phyloP scores from a whole-genome alignment of 805 yeast genomes.

The Ogataea sp. region DNA sequence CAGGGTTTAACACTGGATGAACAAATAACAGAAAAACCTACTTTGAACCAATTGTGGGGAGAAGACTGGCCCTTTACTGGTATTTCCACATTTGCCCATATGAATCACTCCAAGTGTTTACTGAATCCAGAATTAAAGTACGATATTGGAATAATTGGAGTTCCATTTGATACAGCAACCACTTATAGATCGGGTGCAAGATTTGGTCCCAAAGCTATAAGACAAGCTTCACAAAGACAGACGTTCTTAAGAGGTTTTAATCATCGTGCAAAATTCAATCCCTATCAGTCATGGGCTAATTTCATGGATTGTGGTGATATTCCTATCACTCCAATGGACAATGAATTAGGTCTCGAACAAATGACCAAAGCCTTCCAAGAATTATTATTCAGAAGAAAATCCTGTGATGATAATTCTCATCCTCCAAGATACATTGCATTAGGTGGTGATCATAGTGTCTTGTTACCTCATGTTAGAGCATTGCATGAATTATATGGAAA shows the following conservation, averaged over 20 bases:
- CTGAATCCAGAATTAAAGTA: constrained; percentile 34
- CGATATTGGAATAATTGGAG: constrained; percentile 71
- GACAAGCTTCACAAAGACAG: constrained; percentile 67
- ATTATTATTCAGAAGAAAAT: constrained; percentile 30
- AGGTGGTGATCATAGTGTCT: constrained; percentile 80
- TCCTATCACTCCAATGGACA: constrained; percentile 55
- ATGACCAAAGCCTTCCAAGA: constrained; percentile 50
- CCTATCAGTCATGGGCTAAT: constrained; percentile 41
- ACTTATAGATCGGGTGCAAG: constrained; percentile 77
- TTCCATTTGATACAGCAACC: constrained; percentile 79
- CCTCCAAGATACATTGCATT: constrained; percentile 63
- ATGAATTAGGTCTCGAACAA: constrained; percentile 41
- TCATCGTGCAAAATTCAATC: constrained; percentile 42
- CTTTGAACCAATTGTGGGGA: constrained; percentile 62
- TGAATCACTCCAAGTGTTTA: constrained; percentile 54
- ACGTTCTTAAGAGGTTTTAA: constrained; percentile 63
- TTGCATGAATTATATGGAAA: constrained; percentile 54
- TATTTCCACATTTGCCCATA: constrained; percentile 66
- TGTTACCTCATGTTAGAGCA: constrained; percentile 66
- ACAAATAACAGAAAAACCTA: constrained; percentile 15
- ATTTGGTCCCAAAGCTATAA: constrained; percentile 70
- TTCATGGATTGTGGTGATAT: constrained; percentile 51
- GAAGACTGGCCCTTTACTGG: constrained; percentile 67
- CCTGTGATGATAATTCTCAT: constrained; percentile 16
- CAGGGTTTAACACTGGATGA: neutral